Percentiles rank a stretch among this genome's conserved stretches.
Evolutionary conservation across 345 rosid genomes (phyloP).

Genomic region (Lumnitzera littorea): DNA sequence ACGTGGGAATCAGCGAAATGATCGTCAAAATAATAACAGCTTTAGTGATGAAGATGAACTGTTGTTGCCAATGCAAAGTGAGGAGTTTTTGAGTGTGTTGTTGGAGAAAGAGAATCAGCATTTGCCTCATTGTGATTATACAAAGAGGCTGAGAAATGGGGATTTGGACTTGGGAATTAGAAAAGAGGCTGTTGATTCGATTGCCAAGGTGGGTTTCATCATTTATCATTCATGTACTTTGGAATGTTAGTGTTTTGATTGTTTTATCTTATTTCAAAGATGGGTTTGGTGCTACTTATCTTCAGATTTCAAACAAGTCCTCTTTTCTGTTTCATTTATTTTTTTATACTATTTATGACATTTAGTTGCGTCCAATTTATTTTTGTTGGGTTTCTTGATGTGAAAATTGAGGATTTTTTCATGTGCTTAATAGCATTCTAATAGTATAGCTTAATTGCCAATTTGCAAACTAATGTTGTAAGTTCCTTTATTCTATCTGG

Average conservation of each 20-base stretch:
- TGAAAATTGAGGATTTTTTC: neutral
- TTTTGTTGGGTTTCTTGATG: neutral
- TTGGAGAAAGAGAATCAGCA: constrained; percentile 50
- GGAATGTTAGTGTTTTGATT: neutral
- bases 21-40: constrained; percentile 11
- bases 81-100: constrained; percentile 45
- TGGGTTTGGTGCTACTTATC: neutral
- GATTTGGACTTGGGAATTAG: constrained; percentile 45
- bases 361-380: neutral
- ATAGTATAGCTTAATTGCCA: no score
- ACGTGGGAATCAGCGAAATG: constrained; percentile 21
- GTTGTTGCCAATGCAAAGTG: constrained; percentile 38
- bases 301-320: constrained; percentile 3
- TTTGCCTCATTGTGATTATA: constrained; percentile 41
- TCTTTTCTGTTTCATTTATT: neutral
- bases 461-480: neutral
- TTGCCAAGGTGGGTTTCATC: constrained; percentile 43
- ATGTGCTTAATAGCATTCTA: no score
- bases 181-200: constrained; percentile 53
- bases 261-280: neutral
- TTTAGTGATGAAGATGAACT: constrained; percentile 15
- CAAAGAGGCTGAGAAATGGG: constrained; percentile 45
- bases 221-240: neutral
- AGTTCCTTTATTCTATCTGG: constrained; percentile 3
- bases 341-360: neutral